Percentiles rank a stretch among this genome's conserved stretches.
These are phyloP conservation scores for Gleditsia sinensis DNA, from an alignment of 306 rosid genomes.

Conservation along the genomic window DNA sequence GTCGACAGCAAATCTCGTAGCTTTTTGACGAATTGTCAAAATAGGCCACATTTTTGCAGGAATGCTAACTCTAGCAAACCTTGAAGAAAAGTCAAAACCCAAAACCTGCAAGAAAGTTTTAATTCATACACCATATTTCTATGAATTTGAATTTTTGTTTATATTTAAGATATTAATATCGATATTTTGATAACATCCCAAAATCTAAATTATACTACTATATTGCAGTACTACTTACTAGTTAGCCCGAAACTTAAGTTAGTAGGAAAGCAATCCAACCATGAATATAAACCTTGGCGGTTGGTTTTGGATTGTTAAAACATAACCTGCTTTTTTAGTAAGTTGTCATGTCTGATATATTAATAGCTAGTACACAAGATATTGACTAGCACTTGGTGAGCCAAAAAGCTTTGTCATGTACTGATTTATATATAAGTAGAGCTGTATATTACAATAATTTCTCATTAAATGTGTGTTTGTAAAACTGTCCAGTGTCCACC, in stretches of 20 bases:
- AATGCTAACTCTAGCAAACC: constrained; percentile 23
- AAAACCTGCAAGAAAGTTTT: constrained; percentile 16
- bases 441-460: neutral
- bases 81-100: constrained; percentile 37
- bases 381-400: neutral
- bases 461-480: neutral
- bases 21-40: constrained; percentile 42
- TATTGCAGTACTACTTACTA: too few species aligned
- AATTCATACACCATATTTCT: neutral
- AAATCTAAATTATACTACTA: neutral
- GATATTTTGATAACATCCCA: neutral
- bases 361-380: neutral
- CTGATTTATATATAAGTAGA: neutral
- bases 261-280: neutral
- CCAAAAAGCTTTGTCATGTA: neutral
- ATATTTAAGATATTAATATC: neutral
- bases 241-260: neutral
- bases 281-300: too few species aligned
- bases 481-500: neutral
- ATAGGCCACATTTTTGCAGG: constrained; percentile 19
- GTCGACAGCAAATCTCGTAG: constrained; percentile 27
- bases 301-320: neutral
- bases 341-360: neutral
- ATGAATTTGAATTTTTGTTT: neutral
- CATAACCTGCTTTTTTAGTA: neutral